Percentiles rank a stretch among this genome's conserved stretches.
Evolutionary conservation across 140 eudicot genomes (phyloP).

Genomic region (Senecio squalidus): DNA sequence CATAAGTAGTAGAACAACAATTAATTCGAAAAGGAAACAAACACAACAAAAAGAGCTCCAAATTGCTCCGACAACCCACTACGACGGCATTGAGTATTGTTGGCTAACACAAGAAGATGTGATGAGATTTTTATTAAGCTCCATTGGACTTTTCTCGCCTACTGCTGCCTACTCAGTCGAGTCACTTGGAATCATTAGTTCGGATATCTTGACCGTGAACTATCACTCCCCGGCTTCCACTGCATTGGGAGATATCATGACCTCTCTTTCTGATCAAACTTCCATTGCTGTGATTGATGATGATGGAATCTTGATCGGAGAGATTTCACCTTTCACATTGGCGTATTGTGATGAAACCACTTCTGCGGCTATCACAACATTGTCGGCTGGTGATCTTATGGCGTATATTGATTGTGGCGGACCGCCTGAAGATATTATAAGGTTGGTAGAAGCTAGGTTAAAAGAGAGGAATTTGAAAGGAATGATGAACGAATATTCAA

Average conservation of each 20-base stretch:
- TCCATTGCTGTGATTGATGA: slow-evolving; percentile 72
- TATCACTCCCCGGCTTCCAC: slow-evolving; percentile 54
- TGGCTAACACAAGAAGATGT: slow-evolving; percentile 93
- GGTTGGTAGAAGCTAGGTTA: slow-evolving; percentile 50
- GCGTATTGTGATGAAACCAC: slow-evolving; percentile 57
- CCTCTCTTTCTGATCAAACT: slow-evolving; percentile 44
- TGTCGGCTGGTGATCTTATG: slow-evolving; percentile 82
- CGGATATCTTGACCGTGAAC: slow-evolving; percentile 41
- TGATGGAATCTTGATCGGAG: slow-evolving; percentile 49
- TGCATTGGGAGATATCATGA: slow-evolving; percentile 35
- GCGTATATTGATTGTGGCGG: slow-evolving; percentile 83
- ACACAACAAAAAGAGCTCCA: slow-evolving; percentile 14
- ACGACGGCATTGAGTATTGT: slow-evolving; percentile 57
- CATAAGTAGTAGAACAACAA: slow-evolving; percentile 27
- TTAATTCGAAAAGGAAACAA: slow-evolving; percentile 32
- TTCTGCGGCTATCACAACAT: slow-evolving; percentile 58
- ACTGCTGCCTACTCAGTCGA: slow-evolving; percentile 51
- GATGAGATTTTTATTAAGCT: slow-evolving; percentile 55
- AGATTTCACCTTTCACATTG: slow-evolving; percentile 72
- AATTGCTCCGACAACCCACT: slow-evolving; percentile 36
- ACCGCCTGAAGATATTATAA: slow-evolving; percentile 59
- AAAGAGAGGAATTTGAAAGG: slow-evolving; percentile 51
- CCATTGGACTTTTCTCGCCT: slow-evolving; percentile 67
- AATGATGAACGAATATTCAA: slow-evolving; percentile 45
- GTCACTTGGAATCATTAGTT: slow-evolving; percentile 49